Evolutionary conservation across 192 early-diverging fungal species (phyloP).

Genomic region (Haplosporangium gracile): DNA sequence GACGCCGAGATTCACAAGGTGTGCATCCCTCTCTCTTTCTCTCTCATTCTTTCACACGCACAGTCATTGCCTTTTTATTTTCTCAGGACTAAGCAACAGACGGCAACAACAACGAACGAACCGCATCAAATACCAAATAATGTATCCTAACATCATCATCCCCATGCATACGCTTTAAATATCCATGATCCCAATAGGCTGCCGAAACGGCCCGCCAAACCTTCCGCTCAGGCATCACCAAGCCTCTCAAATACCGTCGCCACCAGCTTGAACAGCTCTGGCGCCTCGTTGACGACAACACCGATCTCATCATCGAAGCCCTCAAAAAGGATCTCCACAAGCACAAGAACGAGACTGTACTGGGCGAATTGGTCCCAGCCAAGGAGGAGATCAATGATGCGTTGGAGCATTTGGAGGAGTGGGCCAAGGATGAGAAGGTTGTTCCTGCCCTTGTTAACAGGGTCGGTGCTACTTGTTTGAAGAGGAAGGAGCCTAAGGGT

Average conservation of each 20-base stretch:
- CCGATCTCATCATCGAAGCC: slow-evolving; percentile 35
- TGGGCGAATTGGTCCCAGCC: slow-evolving; percentile 44
- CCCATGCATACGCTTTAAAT: background rate
- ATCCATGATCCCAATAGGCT: slow-evolving; percentile 14
- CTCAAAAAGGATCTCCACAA: slow-evolving; percentile 56
- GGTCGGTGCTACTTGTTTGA: slow-evolving; percentile 59
- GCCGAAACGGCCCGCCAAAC: slow-evolving; percentile 42
- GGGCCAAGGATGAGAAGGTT: slow-evolving; percentile 66
- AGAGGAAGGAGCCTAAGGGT: slow-evolving; percentile 86
- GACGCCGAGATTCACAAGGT: slow-evolving; percentile 26
- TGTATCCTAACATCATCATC: background rate
- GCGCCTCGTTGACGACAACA: slow-evolving; percentile 51
- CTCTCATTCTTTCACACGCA: background rate
- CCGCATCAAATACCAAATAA: too few relatives aligned
- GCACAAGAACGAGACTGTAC: slow-evolving; percentile 38
- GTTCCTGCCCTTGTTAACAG: slow-evolving; percentile 62
- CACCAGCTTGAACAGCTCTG: slow-evolving; percentile 55
- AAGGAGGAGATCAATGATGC: slow-evolving; percentile 59
- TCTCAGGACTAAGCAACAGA: background rate
- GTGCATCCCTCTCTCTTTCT: background rate
- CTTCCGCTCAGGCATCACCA: slow-evolving; percentile 45
- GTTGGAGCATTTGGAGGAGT: slow-evolving; percentile 74
- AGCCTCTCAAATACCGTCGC: slow-evolving; percentile 58
- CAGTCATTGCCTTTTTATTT: background rate
- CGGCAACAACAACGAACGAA: background rate